Conservation (phyloP, 2,329 filamentous ascomycete genomes). For the Rhynchosporium secalis region DNA sequence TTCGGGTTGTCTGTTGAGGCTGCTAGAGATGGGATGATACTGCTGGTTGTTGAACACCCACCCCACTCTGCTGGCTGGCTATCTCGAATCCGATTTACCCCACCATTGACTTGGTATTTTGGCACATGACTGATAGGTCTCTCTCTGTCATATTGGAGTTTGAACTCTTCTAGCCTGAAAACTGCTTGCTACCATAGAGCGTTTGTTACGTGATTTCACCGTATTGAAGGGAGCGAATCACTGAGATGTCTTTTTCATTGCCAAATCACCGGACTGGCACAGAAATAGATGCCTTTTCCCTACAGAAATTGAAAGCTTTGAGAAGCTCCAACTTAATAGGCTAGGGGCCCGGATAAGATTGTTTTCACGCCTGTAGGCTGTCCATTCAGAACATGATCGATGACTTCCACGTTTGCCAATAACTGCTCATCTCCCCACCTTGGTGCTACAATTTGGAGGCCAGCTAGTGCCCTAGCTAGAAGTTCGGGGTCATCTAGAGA, state of each 20-base stretch:
- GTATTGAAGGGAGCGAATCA: too few species aligned
- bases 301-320: background rate
- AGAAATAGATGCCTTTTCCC: background rate
- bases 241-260: too few species aligned
- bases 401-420: conserved; percentile 37
- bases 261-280: background rate
- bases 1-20: background rate
- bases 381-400: conserved; percentile 37
- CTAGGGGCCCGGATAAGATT: too few species aligned
- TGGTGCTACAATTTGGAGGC: conserved; percentile 40
- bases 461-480: conserved; percentile 41
- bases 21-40: background rate
- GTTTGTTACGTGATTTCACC: too few species aligned
- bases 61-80: conserved; percentile 15
- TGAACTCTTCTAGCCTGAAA: too few species aligned
- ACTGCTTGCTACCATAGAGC: too few species aligned
- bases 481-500: conserved; percentile 40
- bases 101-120: background rate
- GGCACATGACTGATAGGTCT: too few species aligned
- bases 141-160: too few species aligned
- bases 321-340: too few species aligned
- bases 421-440: conserved; percentile 40
- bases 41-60: conserved; percentile 1
- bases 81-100: background rate
- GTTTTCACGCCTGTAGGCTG: background rate